Base-by-base conservation (phyloP, 257 asterid species). In the Thymus quinquecostatus region DNA sequence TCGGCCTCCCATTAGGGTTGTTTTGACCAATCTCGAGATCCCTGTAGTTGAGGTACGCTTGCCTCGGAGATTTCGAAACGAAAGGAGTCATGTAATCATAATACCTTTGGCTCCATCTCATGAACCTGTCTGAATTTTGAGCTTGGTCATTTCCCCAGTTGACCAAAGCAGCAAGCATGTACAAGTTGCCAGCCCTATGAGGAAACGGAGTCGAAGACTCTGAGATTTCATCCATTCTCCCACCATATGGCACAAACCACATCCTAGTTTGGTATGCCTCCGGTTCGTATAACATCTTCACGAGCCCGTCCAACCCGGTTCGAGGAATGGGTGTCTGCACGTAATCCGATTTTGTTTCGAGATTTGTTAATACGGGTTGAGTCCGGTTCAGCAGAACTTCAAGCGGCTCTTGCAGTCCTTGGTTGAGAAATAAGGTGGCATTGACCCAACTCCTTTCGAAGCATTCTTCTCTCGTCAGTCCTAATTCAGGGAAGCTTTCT, bases 321-420 rank as follows among this genome's bases (percentile, higher is more conserved):
- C 8, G 14, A 0, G 89, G 69, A 12, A 82, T 75, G 2, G 80
- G 85, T 1, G 58, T 33, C 9, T 7, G 41, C 27, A 85, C 83
- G 9, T 70, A 85, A 29, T 80, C 85, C 4, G 86, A 70, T 56
- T 81, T 84, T 4, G 58, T 72, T 53, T 84, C 79, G 48, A 30
- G 43, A 53, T 58, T 67, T 1, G 3, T 11, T 2, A 4, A 11
- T 2, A 0, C 0, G 0, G 53, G n/a, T 12, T 34, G 64, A 13
- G 75, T 57, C 4, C 79, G 58, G 53, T 41, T 65, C 10, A 76
- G 51, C 66, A 47, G 14, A 6, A 36, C 5, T 36, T 36, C 5
- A 36, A 6, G 40, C 5, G 40, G 40, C 40, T 4, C 21, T 21
- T 21, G 21, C 21, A 21, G 21, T 21, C 21, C 21, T 21, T 21